Evolutionary conservation across 2,329 filamentous ascomycete genomes (phyloP), one percentile per base, ranked within the genome.

Genomic region (Aspergillus sojae): DNA sequence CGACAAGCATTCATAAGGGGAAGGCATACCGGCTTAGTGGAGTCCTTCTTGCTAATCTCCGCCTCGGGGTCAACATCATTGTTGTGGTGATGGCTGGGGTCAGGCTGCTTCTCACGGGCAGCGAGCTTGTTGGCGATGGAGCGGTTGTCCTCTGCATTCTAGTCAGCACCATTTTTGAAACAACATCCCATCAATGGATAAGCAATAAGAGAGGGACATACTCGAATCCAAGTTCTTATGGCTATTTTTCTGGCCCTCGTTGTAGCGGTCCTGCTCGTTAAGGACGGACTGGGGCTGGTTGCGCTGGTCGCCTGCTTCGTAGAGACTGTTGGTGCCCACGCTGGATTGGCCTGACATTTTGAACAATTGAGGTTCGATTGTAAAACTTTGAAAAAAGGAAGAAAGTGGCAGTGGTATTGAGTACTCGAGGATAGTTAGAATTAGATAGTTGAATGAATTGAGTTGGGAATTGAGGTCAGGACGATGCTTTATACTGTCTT

Each of bases 241-340:
- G 58, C 89, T 89, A 76, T 91, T 82, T 63, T 84, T 77, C 76
- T 89, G 83, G 71, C 92, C 92, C 81, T 94, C 90, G 65, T 93
- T 81, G 81, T 87, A 95, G 64, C 88, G 84, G 58, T 86, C 81
- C 23, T 83, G 81, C 72, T 87, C 82, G 52, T 79, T 73, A 58
- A 82, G 68, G 65, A 85, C 80, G 2, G 85, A 82, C 63, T 85
- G 75, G 65, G 86, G 85, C 65, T 79, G 75, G 76, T 88, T 92
- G 71, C 86, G 85, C 83, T 95, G 91, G 79, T 95, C 91, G 63
- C 88, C 89, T 62, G 85, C 89, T 80, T 94, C 90, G 80, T 95
- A 94, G 75, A 92, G 80, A 65, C 79, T 76, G 67, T 79, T 72
- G 76, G 82, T 84, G 70, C 91, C 92, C 74, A 94, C 90, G 74